A percentile compares a stretch with the other conserved stretches of the same genome.
Conservation (phyloP, 2,329 filamentous ascomycete genomes). For the Leptographium procerum region DNA sequence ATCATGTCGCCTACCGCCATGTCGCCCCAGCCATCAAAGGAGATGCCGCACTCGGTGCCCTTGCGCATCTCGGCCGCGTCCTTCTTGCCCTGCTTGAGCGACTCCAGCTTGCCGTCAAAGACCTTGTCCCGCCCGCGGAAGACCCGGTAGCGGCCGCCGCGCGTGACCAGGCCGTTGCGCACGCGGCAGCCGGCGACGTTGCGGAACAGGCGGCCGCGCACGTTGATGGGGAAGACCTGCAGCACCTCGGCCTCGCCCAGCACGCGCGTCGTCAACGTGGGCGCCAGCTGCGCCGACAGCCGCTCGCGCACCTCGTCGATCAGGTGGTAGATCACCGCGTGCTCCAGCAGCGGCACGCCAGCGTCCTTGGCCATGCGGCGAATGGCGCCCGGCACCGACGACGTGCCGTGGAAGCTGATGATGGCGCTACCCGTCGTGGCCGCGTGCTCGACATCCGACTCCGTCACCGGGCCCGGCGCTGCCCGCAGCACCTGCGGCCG, state of each 20-base stretch:
- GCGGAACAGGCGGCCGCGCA: constrained; percentile 58
- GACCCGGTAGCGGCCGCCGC: constrained; percentile 56
- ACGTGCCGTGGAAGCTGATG: constrained; percentile 72
- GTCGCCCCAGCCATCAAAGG: constrained; percentile 67
- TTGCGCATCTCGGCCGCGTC: constrained; percentile 83
- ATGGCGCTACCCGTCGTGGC: constrained; percentile 64
- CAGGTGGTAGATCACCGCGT: constrained; percentile 77
- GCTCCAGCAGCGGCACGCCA: constrained; percentile 68
- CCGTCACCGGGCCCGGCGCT: constrained; percentile 64
- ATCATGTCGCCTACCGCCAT: constrained; percentile 75
- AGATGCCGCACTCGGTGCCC: constrained; percentile 85
- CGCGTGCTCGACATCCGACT: constrained; percentile 85
- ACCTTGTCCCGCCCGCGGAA: constrained; percentile 58
- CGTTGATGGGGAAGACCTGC: constrained; percentile 72
- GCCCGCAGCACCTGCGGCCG: constrained; percentile 65
- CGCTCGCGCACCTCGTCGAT: constrained; percentile 59
- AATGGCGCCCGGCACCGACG: constrained; percentile 54
- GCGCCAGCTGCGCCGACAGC: constrained; percentile 59
- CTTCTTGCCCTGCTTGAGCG: constrained; percentile 87
- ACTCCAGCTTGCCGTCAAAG: constrained; percentile 72
- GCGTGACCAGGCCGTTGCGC: constrained; percentile 63
- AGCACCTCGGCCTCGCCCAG: constrained; percentile 79
- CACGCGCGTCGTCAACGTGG: constrained; percentile 56
- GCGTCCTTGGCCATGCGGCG: constrained; percentile 55
- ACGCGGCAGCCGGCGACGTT: constrained; percentile 83